These are phyloP conservation scores for Colletotrichum gigasporum DNA, from an alignment of 2,329 filamentous ascomycete species.

Conservation along the genomic window DNA sequence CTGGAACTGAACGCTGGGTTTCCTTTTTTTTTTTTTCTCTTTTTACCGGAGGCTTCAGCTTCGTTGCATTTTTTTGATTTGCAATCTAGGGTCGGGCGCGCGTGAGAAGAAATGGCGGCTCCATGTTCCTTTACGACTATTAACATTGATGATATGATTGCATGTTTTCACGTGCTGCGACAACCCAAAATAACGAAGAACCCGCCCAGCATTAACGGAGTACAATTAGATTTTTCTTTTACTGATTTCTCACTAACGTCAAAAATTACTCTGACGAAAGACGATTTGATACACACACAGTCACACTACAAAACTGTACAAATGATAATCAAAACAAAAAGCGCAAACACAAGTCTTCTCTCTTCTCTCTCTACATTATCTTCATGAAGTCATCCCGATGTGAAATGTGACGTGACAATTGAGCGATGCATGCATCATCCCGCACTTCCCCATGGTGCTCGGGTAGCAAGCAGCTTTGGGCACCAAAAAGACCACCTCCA, in stretches of 20 bases:
- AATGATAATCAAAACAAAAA: constrained; percentile 11
- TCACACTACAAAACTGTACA: constrained; percentile 1
- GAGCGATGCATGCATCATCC: neutral
- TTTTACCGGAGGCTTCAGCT: neutral
- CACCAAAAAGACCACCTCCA: constrained; percentile 10
- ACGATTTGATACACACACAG: no score
- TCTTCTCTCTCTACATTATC: neutral
- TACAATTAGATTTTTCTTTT: constrained; percentile 28
- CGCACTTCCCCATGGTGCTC: neutral
- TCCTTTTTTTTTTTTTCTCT: neutral
- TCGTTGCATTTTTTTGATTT: neutral
- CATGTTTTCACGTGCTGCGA: constrained; percentile 23
- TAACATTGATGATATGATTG: constrained; percentile 24
- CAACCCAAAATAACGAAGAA: constrained; percentile 28
- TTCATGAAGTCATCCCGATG: neutral
- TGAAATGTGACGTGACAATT: neutral
- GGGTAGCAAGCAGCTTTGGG: constrained; percentile 27
- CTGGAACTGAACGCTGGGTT: neutral
- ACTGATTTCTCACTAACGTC: neutral
- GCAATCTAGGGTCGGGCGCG: neutral
- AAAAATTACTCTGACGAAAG: neutral
- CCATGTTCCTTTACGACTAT: constrained; percentile 14
- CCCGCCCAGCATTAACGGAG: constrained; percentile 30
- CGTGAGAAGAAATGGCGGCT: neutral
- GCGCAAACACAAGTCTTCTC: constrained; percentile 3